Conservation (phyloP, 2,329 filamentous ascomycete genomes). For the Phialocephala subalpina region DNA sequence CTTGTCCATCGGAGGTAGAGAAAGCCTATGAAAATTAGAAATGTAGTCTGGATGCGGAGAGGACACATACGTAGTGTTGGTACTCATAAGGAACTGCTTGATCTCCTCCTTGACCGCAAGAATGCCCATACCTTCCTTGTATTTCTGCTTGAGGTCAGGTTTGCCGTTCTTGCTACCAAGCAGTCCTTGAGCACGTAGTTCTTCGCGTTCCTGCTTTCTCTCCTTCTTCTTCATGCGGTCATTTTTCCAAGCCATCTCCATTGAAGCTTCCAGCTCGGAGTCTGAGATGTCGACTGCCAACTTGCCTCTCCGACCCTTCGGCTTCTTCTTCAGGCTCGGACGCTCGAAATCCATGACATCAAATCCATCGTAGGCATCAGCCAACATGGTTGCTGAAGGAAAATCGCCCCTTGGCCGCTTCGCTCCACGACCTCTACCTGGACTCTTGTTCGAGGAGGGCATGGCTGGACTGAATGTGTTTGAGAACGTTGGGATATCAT, state of each 20-base stretch:
- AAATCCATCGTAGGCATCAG: conserved; percentile 67
- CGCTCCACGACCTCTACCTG: conserved; percentile 33
- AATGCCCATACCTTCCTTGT: conserved; percentile 74
- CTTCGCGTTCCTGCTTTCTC: conserved; percentile 74
- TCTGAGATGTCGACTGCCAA: conserved; percentile 65
- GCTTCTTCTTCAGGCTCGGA: conserved; percentile 69
- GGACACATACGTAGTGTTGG: conserved; percentile 65
- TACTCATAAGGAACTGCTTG: conserved; percentile 70
- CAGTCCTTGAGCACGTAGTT: conserved; percentile 70
- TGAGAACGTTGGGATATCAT: conserved; percentile 6
- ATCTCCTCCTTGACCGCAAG: conserved; percentile 78
- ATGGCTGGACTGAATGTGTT: conserved; percentile 23
- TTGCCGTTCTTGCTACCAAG: conserved; percentile 65
- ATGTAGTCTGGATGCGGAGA: neutral
- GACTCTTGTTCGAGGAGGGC: conserved; percentile 30
- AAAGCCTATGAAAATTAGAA: conserved; percentile 58
- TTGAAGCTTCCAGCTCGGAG: conserved; percentile 68
- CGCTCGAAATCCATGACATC: conserved; percentile 87
- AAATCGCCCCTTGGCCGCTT: conserved; percentile 49
- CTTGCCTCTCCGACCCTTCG: conserved; percentile 66
- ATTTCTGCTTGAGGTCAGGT: conserved; percentile 70
- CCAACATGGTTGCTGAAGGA: conserved; percentile 62
- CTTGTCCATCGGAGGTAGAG: conserved; percentile 86
- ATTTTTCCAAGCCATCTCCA: conserved; percentile 68
- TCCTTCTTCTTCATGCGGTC: conserved; percentile 76